These are phyloP conservation scores for Daldinia sp. DNA, from an alignment of 2,329 filamentous ascomycete genomes.

Conservation along the genomic window DNA sequence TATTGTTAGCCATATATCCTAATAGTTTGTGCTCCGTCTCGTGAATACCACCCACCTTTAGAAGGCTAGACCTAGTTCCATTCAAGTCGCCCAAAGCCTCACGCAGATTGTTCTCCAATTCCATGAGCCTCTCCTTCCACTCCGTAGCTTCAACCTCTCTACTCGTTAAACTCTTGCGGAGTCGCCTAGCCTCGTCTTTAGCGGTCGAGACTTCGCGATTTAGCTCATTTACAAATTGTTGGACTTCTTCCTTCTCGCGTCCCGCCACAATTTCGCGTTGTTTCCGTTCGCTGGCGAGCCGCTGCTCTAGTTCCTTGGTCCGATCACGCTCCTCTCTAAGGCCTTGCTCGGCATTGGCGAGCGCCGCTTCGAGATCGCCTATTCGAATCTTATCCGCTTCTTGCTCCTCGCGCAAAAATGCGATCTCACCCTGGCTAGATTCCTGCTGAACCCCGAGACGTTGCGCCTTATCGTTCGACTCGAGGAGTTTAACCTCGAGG, in stretches of 20 bases:
- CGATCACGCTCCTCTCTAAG: constrained; percentile 89
- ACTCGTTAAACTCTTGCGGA: constrained; percentile 85
- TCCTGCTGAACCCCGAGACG: constrained; percentile 91
- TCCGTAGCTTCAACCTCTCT: constrained; percentile 89
- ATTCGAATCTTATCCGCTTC: constrained; percentile 98
- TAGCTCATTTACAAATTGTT: constrained; percentile 92
- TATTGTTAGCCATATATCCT: constrained; percentile 34
- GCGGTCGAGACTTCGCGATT: constrained; percentile 84
- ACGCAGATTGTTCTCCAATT: constrained; percentile 88
- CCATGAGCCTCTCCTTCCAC: constrained; percentile 90
- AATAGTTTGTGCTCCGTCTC: not conserved
- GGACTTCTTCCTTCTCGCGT: constrained; percentile 93
- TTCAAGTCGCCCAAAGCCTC: constrained; percentile 89
- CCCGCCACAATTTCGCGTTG: constrained; percentile 89
- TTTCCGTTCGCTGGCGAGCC: constrained; percentile 82
- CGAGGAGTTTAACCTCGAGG: constrained; percentile 84
- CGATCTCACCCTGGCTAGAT: constrained; percentile 91
- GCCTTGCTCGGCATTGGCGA: constrained; percentile 82
- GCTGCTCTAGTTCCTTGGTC: constrained; percentile 76
- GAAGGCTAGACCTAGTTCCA: constrained; percentile 84
- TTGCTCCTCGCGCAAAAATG: constrained; percentile 95
- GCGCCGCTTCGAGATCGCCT: constrained; percentile 86
- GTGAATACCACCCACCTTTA: constrained; percentile 69
- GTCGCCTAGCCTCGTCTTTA: constrained; percentile 85
- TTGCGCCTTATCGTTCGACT: constrained; percentile 88